Evolutionary conservation across 176 grass and related monocot species (phyloP).

Genomic region (Areca catechu): DNA sequence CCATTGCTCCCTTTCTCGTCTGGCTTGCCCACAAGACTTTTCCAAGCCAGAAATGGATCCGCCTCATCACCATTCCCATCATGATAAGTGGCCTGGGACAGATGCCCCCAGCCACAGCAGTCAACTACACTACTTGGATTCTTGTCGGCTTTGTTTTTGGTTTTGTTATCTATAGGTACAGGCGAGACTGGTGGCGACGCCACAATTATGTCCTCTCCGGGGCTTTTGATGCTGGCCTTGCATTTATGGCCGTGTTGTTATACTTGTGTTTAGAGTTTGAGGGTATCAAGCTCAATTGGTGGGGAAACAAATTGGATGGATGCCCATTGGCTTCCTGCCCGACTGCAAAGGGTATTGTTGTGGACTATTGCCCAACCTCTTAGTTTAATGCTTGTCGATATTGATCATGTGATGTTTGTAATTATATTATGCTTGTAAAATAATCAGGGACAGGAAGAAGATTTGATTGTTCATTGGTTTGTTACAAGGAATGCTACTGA

Average conservation of each 20-base stretch:
- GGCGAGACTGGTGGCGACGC: slow-evolving; percentile 1
- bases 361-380: not conserved
- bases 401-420: no score
- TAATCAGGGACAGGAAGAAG: no score
- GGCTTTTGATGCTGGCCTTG: slow-evolving; percentile 1
- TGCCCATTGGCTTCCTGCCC: slow-evolving; percentile 5
- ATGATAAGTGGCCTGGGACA: not conserved
- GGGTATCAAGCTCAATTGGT: not conserved
- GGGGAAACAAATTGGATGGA: slow-evolving; percentile 1
- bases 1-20: not conserved
- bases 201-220: slow-evolving; percentile 7
- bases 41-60: not conserved
- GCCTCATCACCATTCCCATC: not conserved
- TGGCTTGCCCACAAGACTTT: not conserved
- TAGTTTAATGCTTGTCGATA: not conserved
- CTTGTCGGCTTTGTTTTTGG: not conserved
- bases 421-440: no score
- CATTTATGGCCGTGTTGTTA: slow-evolving; percentile 1
- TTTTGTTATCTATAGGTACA: slow-evolving; percentile 2
- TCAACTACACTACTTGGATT: slow-evolving; percentile 1
- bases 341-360: not conserved
- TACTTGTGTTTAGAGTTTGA: slow-evolving; percentile 1
- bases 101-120: slow-evolving; percentile 1
- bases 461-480: no score
- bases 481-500: no score